These are phyloP conservation scores for Cladosporium phlei DNA, from an alignment of 2,329 filamentous ascomycete genomes.

Conservation along the genomic window DNA sequence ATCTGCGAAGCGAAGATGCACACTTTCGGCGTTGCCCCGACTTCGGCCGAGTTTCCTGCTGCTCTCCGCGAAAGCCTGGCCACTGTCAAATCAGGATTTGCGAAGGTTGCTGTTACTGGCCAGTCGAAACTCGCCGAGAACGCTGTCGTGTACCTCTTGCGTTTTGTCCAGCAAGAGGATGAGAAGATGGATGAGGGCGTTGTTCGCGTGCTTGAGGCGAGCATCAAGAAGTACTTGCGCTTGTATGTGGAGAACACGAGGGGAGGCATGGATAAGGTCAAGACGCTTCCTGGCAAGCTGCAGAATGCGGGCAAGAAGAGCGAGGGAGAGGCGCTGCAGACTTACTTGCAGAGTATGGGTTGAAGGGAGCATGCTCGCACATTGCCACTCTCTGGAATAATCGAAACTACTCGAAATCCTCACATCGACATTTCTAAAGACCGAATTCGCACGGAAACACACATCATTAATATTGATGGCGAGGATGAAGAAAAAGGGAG, in stretches of 20 bases:
- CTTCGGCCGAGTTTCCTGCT: constrained; percentile 66
- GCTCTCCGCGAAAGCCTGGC: constrained; percentile 63
- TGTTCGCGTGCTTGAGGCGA: constrained; percentile 46
- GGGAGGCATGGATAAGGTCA: constrained; percentile 3
- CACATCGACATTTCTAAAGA: too few relatives aligned
- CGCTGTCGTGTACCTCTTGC: constrained; percentile 47
- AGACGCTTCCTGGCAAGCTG: constrained; percentile 7
- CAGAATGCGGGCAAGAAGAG: constrained; percentile 4
- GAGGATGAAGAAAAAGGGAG: too few relatives aligned
- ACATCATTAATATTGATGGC: too few relatives aligned
- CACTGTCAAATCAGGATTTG: constrained; percentile 52
- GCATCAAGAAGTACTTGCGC: constrained; percentile 3
- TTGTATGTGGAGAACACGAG: not conserved
- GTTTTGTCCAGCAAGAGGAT: constrained; percentile 40
- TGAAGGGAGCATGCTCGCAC: too few relatives aligned
- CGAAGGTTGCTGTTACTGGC: constrained; percentile 32
- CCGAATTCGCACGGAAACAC: too few relatives aligned
- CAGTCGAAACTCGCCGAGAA: constrained; percentile 40
- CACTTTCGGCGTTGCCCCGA: constrained; percentile 59
- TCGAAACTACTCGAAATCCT: too few relatives aligned
- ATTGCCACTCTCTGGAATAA: too few relatives aligned
- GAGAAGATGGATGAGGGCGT: constrained; percentile 50
- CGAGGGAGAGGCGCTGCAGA: constrained; percentile 6
- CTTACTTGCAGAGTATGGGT: constrained; percentile 5
- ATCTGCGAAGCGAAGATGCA: constrained; percentile 68